Conservation (phyloP, 345 rosid genomes). For the Camelina neglecta region DNA sequence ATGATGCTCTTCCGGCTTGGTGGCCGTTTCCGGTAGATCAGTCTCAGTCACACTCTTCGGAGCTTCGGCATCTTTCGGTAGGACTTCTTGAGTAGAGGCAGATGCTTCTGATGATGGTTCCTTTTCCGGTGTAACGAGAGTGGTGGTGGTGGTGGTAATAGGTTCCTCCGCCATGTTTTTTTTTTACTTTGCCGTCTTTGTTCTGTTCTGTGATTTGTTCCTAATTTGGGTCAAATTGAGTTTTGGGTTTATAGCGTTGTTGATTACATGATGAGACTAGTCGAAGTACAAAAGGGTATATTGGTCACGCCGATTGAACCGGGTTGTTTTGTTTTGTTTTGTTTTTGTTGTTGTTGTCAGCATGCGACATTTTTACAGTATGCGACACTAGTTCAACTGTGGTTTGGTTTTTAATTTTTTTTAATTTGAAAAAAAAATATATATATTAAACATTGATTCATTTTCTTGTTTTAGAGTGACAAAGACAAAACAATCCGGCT, state of each 20-base stretch:
- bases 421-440: too few relatives aligned
- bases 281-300: constrained; percentile 14
- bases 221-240: constrained; percentile 5
- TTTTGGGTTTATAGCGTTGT: constrained; percentile 14
- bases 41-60: constrained; percentile 31
- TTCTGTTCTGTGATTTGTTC: constrained; percentile 6
- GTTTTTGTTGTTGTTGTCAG: constrained; percentile 13
- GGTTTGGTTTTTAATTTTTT: too few relatives aligned
- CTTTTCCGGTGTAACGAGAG: constrained; percentile 36
- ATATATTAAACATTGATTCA: background rate
- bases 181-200: constrained; percentile 7
- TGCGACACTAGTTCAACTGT: background rate
- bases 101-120: constrained; percentile 6
- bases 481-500: background rate
- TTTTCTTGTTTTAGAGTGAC: background rate
- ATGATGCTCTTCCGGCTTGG: constrained; percentile 33
- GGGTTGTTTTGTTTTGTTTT: background rate
- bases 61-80: constrained; percentile 26
- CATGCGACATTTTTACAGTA: constrained; percentile 7
- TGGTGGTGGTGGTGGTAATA: constrained; percentile 16
- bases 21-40: constrained; percentile 1
- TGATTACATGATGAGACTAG: constrained; percentile 22
- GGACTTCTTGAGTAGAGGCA: constrained; percentile 33
- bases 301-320: constrained; percentile 27
- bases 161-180: constrained; percentile 50